phyloP scores from a whole-genome alignment of 495 filamentous ascomycete genomes.

The Penicillium cosmopolitanum region DNA sequence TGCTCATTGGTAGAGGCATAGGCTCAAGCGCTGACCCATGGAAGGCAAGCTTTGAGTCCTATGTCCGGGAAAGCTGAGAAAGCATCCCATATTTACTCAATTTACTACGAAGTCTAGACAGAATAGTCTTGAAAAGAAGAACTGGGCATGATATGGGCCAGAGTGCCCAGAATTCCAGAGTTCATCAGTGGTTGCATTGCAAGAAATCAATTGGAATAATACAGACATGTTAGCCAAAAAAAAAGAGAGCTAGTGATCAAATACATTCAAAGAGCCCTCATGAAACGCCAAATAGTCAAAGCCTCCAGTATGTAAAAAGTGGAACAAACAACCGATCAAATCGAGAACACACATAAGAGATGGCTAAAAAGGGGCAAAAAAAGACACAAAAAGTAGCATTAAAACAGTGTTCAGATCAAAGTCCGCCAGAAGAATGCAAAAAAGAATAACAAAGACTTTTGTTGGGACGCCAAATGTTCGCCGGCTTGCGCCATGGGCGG shows the following conservation, averaged over 20 bases:
- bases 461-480: slow-evolving; percentile 34
- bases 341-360: background rate
- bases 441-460: slow-evolving; percentile 27
- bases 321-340: slow-evolving; percentile 7
- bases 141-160: background rate
- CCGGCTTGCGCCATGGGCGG: slow-evolving; percentile 28
- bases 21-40: slow-evolving; percentile 34
- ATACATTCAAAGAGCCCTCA: slow-evolving; percentile 32
- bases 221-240: slow-evolving; percentile 36
- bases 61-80: slow-evolving; percentile 20
- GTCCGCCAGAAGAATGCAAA: slow-evolving; percentile 21
- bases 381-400: slow-evolving; percentile 12
- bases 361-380: background rate
- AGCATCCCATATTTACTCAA: background rate
- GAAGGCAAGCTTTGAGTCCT: slow-evolving; percentile 41
- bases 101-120: background rate
- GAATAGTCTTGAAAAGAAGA: background rate
- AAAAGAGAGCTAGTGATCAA: slow-evolving; percentile 29
- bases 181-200: slow-evolving; percentile 17
- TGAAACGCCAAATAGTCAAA: slow-evolving; percentile 26
- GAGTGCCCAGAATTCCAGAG: background rate
- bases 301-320: slow-evolving; percentile 13
- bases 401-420: slow-evolving; percentile 9
- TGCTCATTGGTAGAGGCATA: slow-evolving; percentile 76
- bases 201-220: slow-evolving; percentile 34